These are phyloP conservation scores for Eucalyptus lansdowneana DNA, from an alignment of 345 rosid species.

Conservation along the genomic window DNA sequence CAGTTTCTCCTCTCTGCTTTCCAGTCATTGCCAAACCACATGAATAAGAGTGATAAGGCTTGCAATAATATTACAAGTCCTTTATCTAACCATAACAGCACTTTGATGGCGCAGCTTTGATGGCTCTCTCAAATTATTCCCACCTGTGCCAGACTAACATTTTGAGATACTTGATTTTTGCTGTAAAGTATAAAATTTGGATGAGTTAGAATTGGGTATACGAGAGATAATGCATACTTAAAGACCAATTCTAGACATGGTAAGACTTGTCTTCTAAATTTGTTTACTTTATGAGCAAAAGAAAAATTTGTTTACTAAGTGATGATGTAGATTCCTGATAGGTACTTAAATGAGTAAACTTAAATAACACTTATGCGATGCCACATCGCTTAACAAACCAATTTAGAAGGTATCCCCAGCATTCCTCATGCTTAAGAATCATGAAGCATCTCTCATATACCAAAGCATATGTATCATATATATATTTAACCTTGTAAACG, in stretches of 20 bases:
- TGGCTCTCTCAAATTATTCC: background rate
- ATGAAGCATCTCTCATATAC: background rate
- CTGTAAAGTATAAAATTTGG: background rate
- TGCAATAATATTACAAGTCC: background rate
- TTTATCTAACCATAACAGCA: background rate
- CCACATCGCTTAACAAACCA: background rate
- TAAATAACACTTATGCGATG: background rate
- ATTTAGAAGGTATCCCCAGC: background rate
- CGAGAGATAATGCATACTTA: background rate
- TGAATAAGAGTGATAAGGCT: background rate
- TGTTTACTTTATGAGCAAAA: too few species aligned
- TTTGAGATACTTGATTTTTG: background rate
- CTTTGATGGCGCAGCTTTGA: background rate
- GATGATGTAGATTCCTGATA: background rate
- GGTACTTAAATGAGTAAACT: background rate
- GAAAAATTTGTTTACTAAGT: background rate
- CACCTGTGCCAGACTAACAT: background rate
- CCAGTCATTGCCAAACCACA: background rate
- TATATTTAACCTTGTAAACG: background rate
- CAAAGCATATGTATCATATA: background rate
- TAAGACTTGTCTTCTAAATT: background rate
- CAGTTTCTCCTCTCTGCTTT: background rate
- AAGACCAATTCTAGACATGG: background rate
- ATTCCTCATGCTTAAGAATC: background rate
- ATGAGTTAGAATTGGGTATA: background rate